Conservation (phyloP, 306 rosid species). For the Bauhinia variegata region DNA sequence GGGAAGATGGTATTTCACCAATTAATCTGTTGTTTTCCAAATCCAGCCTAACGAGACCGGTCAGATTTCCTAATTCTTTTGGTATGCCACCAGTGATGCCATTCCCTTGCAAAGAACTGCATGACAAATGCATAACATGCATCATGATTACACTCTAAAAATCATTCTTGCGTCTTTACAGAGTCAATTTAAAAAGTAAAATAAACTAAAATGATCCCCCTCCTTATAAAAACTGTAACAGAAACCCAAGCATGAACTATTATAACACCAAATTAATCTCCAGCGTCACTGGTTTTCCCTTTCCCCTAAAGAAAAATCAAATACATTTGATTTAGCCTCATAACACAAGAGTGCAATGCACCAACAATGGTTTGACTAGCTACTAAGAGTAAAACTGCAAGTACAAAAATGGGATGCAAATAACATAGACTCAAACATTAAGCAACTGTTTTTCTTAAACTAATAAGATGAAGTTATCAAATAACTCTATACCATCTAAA, state of each 20-base stretch:
- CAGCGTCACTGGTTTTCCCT: too few relatives aligned
- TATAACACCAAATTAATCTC: not conserved
- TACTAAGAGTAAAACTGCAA: not conserved
- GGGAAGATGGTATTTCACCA: slow-evolving; percentile 81
- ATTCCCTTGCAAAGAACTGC: slow-evolving; percentile 83
- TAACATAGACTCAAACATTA: not conserved
- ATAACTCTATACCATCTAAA: slow-evolving; percentile 2
- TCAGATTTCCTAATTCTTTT: slow-evolving; percentile 70
- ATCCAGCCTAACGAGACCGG: slow-evolving; percentile 67
- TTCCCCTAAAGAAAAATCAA: too few relatives aligned
- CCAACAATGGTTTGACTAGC: slow-evolving; percentile 21
- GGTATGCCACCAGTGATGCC: slow-evolving; percentile 74
- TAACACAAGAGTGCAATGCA: slow-evolving; percentile 25
- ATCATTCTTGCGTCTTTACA: not conserved
- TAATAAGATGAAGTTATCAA: slow-evolving; percentile 12
- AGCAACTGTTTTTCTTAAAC: slow-evolving; percentile 10
- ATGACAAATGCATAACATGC: slow-evolving; percentile 23
- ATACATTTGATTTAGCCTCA: slow-evolving; percentile 5
- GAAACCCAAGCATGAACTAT: not conserved
- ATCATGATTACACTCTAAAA: not conserved
- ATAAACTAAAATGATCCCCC: not conserved
- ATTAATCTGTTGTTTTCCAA: slow-evolving; percentile 66
- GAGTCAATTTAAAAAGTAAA: not conserved
- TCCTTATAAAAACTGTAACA: not conserved
- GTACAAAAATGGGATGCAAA: not conserved